phyloP scores from a whole-genome alignment of 116 monocot genomes.

The Iris pallida region DNA sequence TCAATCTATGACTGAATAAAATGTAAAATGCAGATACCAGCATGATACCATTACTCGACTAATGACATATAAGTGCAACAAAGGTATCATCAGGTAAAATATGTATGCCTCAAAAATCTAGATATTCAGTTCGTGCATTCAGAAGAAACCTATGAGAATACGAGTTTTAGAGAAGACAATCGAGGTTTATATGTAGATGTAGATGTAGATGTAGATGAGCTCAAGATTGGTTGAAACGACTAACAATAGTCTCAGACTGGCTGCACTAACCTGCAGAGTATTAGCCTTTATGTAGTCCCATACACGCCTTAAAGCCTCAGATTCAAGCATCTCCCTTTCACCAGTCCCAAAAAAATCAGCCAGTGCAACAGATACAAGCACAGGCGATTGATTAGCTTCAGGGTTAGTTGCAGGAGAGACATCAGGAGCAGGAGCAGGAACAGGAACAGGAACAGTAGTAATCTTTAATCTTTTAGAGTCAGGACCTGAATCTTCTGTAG shows the following conservation, averaged over 20 bases:
- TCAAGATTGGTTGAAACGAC: not conserved
- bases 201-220: not conserved
- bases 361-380: slow-evolving; percentile 70
- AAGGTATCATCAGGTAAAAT: not conserved
- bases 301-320: slow-evolving; percentile 65
- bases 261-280: slow-evolving; percentile 60
- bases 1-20: no score
- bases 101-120: not conserved
- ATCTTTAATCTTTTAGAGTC: slow-evolving; percentile 58
- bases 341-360: slow-evolving; percentile 68
- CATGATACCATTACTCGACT: no score
- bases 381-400: slow-evolving; percentile 20
- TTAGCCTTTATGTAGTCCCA: slow-evolving; percentile 88
- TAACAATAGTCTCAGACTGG: not conserved
- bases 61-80: no score
- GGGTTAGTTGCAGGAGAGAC: slow-evolving; percentile 25
- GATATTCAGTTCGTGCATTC: no score
- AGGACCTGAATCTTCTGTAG: slow-evolving; percentile 56
- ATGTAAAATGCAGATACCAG: no score
- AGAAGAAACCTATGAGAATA: not conserved
- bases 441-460: no score
- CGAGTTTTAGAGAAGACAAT: not conserved
- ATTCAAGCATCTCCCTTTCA: slow-evolving; percentile 69
- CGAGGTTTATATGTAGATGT: not conserved
- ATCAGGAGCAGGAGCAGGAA: slow-evolving; percentile 22